These are phyloP conservation scores for Omphalea diandra DNA, from an alignment of 441 rosid species.

Conservation along the genomic window DNA sequence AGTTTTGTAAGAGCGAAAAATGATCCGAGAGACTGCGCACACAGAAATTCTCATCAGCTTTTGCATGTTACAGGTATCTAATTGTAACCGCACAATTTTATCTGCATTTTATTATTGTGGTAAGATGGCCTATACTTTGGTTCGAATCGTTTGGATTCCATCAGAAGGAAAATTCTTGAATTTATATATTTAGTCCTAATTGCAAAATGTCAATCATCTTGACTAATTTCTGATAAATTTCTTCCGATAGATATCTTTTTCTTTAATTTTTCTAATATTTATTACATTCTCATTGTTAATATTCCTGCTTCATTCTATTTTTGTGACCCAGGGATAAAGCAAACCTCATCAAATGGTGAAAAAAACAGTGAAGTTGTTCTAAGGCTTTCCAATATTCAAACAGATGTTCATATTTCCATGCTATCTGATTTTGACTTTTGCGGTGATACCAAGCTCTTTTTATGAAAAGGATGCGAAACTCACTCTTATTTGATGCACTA, in stretches of 20 bases:
- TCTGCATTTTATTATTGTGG: background rate
- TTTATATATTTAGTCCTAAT: background rate
- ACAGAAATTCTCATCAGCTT: constrained; percentile 40
- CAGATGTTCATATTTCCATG: constrained; percentile 34
- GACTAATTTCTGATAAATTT: background rate
- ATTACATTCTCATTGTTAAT: background rate
- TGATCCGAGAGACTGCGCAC: constrained; percentile 33
- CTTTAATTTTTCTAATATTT: background rate
- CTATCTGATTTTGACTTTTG: constrained; percentile 41
- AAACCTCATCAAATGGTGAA: constrained; percentile 20
- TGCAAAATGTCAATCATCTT: constrained; percentile 3
- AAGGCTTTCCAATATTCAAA: constrained; percentile 30
- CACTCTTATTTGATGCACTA: background rate
- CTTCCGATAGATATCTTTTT: background rate
- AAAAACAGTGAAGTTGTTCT: constrained; percentile 31
- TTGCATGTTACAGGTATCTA: constrained; percentile 54
- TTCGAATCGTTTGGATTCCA: constrained; percentile 7
- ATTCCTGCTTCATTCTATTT: background rate
- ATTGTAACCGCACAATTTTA: background rate
- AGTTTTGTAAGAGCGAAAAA: constrained; percentile 62
- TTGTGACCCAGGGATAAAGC: constrained; percentile 38
- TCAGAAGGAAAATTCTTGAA: background rate
- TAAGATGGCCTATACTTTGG: background rate
- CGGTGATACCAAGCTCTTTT: constrained; percentile 36
- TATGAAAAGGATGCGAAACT: background rate